Percentiles rank a stretch among this genome's conserved stretches.
Evolutionary conservation across 805 yeast species (phyloP).

Genomic region (Ogataea populi-albae): DNA sequence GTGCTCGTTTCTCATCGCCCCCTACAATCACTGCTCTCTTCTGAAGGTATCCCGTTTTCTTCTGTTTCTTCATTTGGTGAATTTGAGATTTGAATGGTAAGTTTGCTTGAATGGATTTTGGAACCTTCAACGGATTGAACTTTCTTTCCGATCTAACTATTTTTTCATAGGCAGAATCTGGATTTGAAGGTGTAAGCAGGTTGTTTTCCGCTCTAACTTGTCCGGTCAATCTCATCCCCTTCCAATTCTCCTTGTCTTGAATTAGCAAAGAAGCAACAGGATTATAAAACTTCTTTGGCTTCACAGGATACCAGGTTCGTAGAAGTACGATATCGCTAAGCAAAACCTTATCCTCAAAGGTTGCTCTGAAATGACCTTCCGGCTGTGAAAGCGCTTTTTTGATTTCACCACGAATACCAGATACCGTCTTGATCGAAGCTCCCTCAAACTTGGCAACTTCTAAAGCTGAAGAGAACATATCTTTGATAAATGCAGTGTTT

Average conservation of each 20-base stretch:
- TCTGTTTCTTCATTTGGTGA: conserved; percentile 83
- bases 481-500: conserved; percentile 95
- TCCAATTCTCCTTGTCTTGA: conserved; percentile 80
- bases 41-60: conserved; percentile 71
- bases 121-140: conserved; percentile 86
- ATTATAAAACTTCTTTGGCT: conserved; percentile 85
- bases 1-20: conserved; percentile 91
- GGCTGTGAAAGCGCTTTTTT: conserved; percentile 92
- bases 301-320: conserved; percentile 96
- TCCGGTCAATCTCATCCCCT: conserved; percentile 95
- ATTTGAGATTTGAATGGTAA: conserved; percentile 93
- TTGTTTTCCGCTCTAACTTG: conserved; percentile 77
- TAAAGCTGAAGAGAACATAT: conserved; percentile 87
- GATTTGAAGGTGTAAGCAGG: conserved; percentile 57
- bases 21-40: conserved; percentile 93
- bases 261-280: conserved; percentile 91
- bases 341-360: conserved; percentile 92
- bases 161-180: conserved; percentile 56
- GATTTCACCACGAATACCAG: conserved; percentile 97
- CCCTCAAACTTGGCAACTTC: conserved; percentile 99
- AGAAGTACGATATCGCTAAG: conserved; percentile 86
- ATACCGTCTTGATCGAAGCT: conserved; percentile 92
- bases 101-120: conserved; percentile 68
- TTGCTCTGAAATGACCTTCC: conserved; percentile 93
- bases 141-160: conserved; percentile 81